Evolutionary conservation across 73 alveolate genomes (phyloP).

Genomic region (Tetrahymena elliotti): DNA sequence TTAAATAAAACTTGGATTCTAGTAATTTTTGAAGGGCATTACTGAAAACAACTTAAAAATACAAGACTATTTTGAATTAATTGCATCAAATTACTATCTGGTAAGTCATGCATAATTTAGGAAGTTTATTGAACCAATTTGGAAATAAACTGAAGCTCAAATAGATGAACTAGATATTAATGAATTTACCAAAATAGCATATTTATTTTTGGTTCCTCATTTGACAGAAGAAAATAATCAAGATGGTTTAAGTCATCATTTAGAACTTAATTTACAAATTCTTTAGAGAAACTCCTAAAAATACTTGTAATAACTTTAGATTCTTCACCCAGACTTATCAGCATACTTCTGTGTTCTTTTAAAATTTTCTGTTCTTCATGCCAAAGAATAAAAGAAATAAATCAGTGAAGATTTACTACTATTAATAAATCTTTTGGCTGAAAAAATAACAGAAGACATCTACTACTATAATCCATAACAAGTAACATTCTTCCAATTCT

Average conservation of each 20-base stretch:
- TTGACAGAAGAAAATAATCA: not conserved
- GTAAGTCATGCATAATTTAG: not conserved
- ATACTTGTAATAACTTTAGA: not conserved
- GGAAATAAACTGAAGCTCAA: not conserved
- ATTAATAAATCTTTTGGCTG: not conserved
- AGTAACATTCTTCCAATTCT: not conserved
- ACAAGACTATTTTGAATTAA: not conserved
- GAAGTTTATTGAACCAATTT: not conserved
- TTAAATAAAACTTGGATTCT: not conserved
- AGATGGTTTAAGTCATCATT: not conserved
- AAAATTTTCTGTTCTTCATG: not conserved
- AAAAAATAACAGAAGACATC: not conserved
- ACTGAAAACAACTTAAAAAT: not conserved
- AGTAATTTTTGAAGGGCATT: not conserved
- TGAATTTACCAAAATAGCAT: not conserved
- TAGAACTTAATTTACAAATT: not conserved
- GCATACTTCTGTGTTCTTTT: not conserved
- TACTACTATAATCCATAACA: not conserved
- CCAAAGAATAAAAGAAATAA: not conserved
- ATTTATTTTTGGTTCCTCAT: not conserved
- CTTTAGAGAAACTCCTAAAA: not conserved
- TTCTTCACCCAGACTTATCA: not conserved
- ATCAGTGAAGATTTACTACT: not conserved
- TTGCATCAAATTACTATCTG: not conserved
- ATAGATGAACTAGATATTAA: not conserved